Conservation (phyloP, 768 basidiomycete species). For the Panellus pusillus region DNA sequence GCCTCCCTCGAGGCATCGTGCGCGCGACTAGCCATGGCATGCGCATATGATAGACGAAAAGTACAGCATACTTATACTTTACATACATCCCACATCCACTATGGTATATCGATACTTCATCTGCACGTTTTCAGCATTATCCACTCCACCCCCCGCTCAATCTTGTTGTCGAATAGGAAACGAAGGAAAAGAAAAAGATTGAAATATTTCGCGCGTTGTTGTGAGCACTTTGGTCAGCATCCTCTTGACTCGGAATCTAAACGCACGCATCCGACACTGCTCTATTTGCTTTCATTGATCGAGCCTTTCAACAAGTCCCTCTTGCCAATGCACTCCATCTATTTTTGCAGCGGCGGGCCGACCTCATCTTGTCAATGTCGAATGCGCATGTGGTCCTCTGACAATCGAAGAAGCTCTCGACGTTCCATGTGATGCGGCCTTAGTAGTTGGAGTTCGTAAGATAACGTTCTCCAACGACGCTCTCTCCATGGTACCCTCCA, state of each 20-base stretch:
- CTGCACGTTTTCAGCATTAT: background rate
- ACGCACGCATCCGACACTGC: too few relatives aligned
- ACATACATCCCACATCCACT: slow-evolving; percentile 16
- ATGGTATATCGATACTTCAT: slow-evolving; percentile 23
- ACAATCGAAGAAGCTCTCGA: background rate
- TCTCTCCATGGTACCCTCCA: slow-evolving; percentile 2
- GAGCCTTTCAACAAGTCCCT: too few relatives aligned
- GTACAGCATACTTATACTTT: slow-evolving; percentile 17
- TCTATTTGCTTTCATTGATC: too few relatives aligned
- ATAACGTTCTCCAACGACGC: background rate
- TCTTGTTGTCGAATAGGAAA: slow-evolving; percentile 17
- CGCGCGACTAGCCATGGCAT: background rate
- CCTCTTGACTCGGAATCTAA: too few relatives aligned
- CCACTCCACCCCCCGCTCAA: slow-evolving; percentile 12
- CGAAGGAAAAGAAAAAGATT: slow-evolving; percentile 15
- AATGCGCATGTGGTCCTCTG: slow-evolving; percentile 6
- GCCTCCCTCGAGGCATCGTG: background rate
- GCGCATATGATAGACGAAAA: slow-evolving; percentile 20
- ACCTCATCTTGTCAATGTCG: background rate
- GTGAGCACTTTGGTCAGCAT: too few relatives aligned
- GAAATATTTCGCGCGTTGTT: background rate
- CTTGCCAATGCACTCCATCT: too few relatives aligned
- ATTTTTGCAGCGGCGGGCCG: background rate
- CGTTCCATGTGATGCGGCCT: slow-evolving; percentile 15
- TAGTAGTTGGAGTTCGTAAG: too few relatives aligned